Percentiles rank a stretch among this genome's conserved stretches.
Conservation (phyloP, 2,329 filamentous ascomycete species). For the Lecanicillium sp. region DNA sequence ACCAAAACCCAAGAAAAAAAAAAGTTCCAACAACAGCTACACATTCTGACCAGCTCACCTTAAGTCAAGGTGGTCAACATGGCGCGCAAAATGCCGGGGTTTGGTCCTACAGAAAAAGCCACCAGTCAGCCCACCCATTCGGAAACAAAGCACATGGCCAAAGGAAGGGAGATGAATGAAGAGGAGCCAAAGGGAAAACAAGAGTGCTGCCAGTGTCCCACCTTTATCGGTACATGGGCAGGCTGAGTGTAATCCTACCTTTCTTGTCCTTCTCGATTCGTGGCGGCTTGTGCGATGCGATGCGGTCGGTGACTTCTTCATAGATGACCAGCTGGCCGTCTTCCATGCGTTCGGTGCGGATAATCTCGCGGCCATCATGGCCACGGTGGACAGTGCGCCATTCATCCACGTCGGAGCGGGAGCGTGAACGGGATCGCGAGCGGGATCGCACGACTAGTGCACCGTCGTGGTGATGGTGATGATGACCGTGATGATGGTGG, state of each 20-base stretch:
- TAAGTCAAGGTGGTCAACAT: conserved; percentile 67
- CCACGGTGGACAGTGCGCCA: conserved; percentile 17
- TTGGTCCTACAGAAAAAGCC: conserved; percentile 42
- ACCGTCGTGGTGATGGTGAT: conserved; percentile 20
- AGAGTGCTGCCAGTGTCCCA: conserved; percentile 23
- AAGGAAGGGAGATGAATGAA: conserved; percentile 9
- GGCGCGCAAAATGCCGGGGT: conserved; percentile 54
- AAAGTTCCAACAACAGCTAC: background rate
- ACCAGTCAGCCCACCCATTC: conserved; percentile 22
- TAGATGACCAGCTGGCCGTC: conserved; percentile 58
- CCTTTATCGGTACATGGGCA: conserved; percentile 60
- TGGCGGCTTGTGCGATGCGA: conserved; percentile 48
- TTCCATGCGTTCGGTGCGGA: conserved; percentile 47
- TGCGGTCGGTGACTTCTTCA: conserved; percentile 48
- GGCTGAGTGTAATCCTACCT: conserved; percentile 89
- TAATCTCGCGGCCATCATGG: conserved; percentile 40
- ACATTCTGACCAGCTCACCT: conserved; percentile 16
- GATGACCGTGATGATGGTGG: conserved; percentile 18
- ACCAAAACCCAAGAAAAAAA: too few species aligned
- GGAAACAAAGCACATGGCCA: conserved; percentile 7
- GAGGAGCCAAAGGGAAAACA: conserved; percentile 11
- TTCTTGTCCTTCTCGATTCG: conserved; percentile 83
- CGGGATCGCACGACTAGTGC: conserved; percentile 34
- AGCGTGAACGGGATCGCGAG: conserved; percentile 32
- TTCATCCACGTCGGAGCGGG: conserved; percentile 54